Conservation (phyloP, 1,284 basidiomycete genomes). For the Laetiporus sulphureus region DNA sequence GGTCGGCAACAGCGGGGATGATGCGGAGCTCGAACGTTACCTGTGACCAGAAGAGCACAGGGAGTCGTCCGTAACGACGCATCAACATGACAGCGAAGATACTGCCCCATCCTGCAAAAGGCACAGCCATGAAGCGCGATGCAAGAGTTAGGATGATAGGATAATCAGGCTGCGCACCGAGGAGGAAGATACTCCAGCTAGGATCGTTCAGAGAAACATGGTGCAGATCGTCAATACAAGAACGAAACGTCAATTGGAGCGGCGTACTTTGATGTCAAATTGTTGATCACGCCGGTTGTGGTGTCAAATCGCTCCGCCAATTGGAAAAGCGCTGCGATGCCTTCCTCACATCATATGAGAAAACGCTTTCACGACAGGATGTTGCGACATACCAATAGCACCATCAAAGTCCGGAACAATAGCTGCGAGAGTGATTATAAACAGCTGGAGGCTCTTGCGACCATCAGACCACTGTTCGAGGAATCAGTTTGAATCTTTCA, state of each 20-base stretch:
- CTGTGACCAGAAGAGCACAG: constrained; percentile 60
- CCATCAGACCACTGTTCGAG: background rate
- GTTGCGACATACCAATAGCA: constrained; percentile 43
- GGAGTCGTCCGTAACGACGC: constrained; percentile 51
- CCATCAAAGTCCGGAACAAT: constrained; percentile 68
- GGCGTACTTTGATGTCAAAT: constrained; percentile 53
- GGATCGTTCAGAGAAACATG: background rate
- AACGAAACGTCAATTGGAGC: background rate
- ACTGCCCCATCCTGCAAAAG: constrained; percentile 58
- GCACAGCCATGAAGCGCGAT: too few relatives aligned
- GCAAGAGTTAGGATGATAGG: background rate
- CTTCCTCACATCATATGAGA: constrained; percentile 22
- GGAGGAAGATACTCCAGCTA: constrained; percentile 65
- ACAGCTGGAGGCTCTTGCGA: constrained; percentile 44
- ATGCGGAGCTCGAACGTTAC: too few relatives aligned
- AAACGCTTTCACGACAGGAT: constrained; percentile 6
- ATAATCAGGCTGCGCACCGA: constrained; percentile 33
- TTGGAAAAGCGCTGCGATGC: constrained; percentile 54
- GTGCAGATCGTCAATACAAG: background rate
- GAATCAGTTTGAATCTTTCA: background rate
- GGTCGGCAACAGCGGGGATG: too few relatives aligned
- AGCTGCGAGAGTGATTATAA: constrained; percentile 58
- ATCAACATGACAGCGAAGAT: constrained; percentile 54
- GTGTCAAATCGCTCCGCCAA: constrained; percentile 54
- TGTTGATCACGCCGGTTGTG: constrained; percentile 53